Evolutionary conservation across 257 asterid genomes (phyloP), one percentile per base, ranked within the genome.

Genomic region (Schizonepeta tenuifolia): DNA sequence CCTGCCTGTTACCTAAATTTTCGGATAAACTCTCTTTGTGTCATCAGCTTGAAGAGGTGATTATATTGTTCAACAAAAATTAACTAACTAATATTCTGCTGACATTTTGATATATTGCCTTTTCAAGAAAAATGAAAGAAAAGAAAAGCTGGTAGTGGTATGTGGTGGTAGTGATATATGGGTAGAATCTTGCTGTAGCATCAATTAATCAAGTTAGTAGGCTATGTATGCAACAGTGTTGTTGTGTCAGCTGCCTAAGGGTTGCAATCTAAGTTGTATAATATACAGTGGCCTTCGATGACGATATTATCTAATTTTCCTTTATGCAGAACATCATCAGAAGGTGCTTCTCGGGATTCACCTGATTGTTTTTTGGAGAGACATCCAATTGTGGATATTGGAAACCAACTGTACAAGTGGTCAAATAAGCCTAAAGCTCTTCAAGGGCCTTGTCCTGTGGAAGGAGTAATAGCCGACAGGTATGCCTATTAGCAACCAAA

Each of bases 391-490:
- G 76, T 65, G 68, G 80, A 65, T 70, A 43, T 65, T 58, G 65
- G 73, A 20, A 35, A 63, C 53, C 70, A 54, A 36, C 35, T 56
- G 70, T 44, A 70, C 79, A 46, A 74, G 68, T 33, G 63, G 77
- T 31, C 77, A 65, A 73, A 73, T 79, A 75, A 80, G 66, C 77
- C 54, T 75, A 38, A 70, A 64, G 43, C 33, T 47, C 66, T 58
- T 67, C 79, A 74, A 72, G 72, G 72, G 59, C 63, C 70, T 44
- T 55, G 66, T 68, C 77, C 79, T 15, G 80, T 80, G 66, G 78
- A 81, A 78, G 73, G 83, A 80, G 85, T 80, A 74, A 54, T 68
- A 72, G 70, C 64, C 74, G 76, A 59, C 85, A 73, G 86, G 90
- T 87, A 71, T 77, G 68, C 14, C 15, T 59, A 18, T 26, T 21